phyloP scores from a whole-genome alignment of 495 filamentous ascomycete species.

The Echria macrotheca region DNA sequence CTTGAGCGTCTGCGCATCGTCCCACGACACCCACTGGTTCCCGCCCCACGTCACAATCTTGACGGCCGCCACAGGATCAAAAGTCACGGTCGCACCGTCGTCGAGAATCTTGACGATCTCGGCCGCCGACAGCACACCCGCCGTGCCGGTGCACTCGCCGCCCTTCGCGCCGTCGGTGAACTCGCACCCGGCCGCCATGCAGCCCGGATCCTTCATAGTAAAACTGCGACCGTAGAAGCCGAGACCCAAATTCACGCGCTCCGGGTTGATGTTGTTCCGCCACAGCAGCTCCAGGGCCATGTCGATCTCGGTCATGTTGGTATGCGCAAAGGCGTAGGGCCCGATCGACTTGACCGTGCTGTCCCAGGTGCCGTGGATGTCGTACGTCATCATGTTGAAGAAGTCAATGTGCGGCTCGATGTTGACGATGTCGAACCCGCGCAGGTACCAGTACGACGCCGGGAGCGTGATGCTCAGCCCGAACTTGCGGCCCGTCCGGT shows the following conservation, averaged over 20 bases:
- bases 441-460: constrained; percentile 45
- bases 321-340: constrained; percentile 37
- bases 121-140: constrained; percentile 29
- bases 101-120: constrained; percentile 33
- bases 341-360: background rate
- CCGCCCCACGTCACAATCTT: constrained; percentile 32
- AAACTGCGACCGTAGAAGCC: constrained; percentile 46
- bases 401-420: constrained; percentile 39
- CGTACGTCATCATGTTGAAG: constrained; percentile 51
- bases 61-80: constrained; percentile 22
- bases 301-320: constrained; percentile 53
- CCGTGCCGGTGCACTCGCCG: constrained; percentile 29
- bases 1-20: constrained; percentile 35
- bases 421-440: constrained; percentile 38
- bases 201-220: constrained; percentile 13
- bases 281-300: constrained; percentile 42
- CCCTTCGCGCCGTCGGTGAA: constrained; percentile 18
- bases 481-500: background rate
- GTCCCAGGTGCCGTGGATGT: constrained; percentile 22
- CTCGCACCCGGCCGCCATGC: constrained; percentile 20
- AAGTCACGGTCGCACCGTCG: background rate
- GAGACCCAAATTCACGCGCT: constrained; percentile 39
- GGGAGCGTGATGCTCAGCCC: constrained; percentile 6
- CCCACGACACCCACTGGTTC: constrained; percentile 43
- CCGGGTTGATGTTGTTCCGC: constrained; percentile 42